Conservation (phyloP, 2,329 filamentous ascomycete species). For the Trematosphaeria pertusa region DNA sequence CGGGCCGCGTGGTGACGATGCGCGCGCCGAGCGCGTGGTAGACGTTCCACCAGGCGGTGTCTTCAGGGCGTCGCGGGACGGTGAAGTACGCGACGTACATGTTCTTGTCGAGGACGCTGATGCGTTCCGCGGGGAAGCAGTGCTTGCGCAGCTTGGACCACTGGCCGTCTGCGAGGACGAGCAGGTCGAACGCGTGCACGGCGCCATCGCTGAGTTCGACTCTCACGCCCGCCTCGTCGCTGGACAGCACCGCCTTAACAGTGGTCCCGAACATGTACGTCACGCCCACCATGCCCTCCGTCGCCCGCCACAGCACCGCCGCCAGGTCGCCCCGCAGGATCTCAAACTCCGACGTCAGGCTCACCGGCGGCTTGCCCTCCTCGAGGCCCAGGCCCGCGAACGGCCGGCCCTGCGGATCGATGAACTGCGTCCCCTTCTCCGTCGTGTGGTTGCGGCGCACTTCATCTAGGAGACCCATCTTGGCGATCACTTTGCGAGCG, state of each 20-base stretch:
- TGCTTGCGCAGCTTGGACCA: conserved; percentile 53
- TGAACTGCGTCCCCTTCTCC: conserved; percentile 47
- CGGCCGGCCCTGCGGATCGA: conserved; percentile 25
- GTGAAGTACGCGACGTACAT: conserved; percentile 49
- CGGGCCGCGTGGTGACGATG: conserved; percentile 28
- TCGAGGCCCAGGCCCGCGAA: conserved; percentile 18
- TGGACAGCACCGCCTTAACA: conserved; percentile 31
- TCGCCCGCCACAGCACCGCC: conserved; percentile 55
- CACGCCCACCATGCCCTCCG: conserved; percentile 28
- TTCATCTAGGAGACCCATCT: conserved; percentile 45
- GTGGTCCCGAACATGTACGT: conserved; percentile 36
- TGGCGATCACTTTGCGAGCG: conserved; percentile 47
- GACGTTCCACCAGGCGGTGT: conserved; percentile 40
- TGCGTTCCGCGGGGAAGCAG: conserved; percentile 30
- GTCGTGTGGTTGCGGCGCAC: conserved; percentile 39
- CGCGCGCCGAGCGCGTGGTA: conserved; percentile 48
- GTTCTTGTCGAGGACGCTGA: conserved; percentile 20
- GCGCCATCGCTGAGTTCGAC: conserved; percentile 55
- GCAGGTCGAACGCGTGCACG: conserved; percentile 56
- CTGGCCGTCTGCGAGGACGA: conserved; percentile 65
- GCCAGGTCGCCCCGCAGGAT: conserved; percentile 64
- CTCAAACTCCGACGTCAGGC: conserved; percentile 26
- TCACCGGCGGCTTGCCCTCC: conserved; percentile 9
- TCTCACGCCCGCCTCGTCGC: conserved; percentile 44
- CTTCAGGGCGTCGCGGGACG: conserved; percentile 41